Conservation (phyloP, 148 eudicot genomes). For the Cornus kousa region DNA sequence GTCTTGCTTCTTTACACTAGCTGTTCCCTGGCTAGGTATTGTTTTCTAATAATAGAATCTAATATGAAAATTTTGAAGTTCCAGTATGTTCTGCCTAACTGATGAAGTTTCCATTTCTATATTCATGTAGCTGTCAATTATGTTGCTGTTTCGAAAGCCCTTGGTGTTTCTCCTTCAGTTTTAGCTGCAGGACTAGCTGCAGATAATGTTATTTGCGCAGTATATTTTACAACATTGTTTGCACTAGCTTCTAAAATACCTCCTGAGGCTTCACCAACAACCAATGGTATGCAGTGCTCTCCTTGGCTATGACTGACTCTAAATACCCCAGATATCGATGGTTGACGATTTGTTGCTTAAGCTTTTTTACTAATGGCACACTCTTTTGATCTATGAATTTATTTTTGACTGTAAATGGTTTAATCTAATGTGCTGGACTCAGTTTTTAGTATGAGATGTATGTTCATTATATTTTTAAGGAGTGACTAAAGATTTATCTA, state of each 20-base stretch:
- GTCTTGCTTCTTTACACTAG: no score
- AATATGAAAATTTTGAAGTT: background rate
- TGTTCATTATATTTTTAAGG: background rate
- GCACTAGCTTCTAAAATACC: conserved; percentile 81
- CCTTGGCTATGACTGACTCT: background rate
- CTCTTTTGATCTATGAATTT: background rate
- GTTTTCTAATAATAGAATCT: background rate
- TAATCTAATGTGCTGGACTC: background rate
- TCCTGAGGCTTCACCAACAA: conserved; percentile 52
- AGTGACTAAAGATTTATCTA: background rate
- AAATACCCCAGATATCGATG: background rate
- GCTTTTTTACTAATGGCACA: background rate
- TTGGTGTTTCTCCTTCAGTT: conserved; percentile 80
- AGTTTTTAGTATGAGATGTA: background rate
- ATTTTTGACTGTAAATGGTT: background rate
- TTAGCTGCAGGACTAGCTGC: conserved; percentile 93
- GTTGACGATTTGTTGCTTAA: background rate
- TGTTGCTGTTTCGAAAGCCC: conserved; percentile 80
- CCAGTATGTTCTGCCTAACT: conserved; percentile 7
- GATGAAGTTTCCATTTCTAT: conserved; percentile 16
- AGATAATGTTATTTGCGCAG: conserved; percentile 91
- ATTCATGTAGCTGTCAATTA: conserved; percentile 80
- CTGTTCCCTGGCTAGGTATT: no score
- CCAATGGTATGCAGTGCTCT: conserved; percentile 43
- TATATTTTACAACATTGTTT: conserved; percentile 74